phyloP scores from a whole-genome alignment of 1,139 yeast genomes.

The Eremothecium sinecaudum region DNA sequence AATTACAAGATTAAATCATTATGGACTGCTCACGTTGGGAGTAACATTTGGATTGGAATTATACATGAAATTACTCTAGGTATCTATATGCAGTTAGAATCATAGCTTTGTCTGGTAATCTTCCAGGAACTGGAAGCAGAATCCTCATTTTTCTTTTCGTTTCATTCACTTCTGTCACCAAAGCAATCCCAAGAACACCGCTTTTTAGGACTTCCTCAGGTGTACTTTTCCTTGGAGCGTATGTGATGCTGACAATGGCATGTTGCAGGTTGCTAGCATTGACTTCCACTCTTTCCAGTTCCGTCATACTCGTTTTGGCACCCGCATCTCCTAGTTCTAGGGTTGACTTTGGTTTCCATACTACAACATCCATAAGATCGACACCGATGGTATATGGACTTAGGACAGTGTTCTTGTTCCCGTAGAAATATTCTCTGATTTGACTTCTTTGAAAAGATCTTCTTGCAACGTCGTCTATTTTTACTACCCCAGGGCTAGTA shows the following conservation, averaged over 20 bases:
- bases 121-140: constrained; percentile 80
- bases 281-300: constrained; percentile 19
- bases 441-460: constrained; percentile 67
- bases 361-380: constrained; percentile 40
- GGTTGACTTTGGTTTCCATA: constrained; percentile 37
- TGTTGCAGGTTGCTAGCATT: constrained; percentile 44
- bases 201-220: constrained; percentile 45
- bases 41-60: too few relatives aligned
- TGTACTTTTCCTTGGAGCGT: constrained; percentile 46
- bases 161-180: constrained; percentile 53
- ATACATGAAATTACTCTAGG: constrained; percentile 42
- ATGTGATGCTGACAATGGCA: constrained; percentile 63
- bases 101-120: constrained; percentile 62
- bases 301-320: constrained; percentile 6
- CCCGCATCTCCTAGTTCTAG: constrained; percentile 9
- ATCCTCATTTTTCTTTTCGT: constrained; percentile 60
- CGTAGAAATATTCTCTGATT: constrained; percentile 85
- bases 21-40: too few relatives aligned
- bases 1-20: too few relatives aligned
- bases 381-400: constrained; percentile 67
- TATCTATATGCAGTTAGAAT: constrained; percentile 61
- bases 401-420: constrained; percentile 51
- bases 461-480: constrained; percentile 57
- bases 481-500: constrained; percentile 39
- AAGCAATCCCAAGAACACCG: constrained; percentile 56